Conservation (phyloP, 169 alveolate genomes). For the Plasmodium vinckei region DNA sequence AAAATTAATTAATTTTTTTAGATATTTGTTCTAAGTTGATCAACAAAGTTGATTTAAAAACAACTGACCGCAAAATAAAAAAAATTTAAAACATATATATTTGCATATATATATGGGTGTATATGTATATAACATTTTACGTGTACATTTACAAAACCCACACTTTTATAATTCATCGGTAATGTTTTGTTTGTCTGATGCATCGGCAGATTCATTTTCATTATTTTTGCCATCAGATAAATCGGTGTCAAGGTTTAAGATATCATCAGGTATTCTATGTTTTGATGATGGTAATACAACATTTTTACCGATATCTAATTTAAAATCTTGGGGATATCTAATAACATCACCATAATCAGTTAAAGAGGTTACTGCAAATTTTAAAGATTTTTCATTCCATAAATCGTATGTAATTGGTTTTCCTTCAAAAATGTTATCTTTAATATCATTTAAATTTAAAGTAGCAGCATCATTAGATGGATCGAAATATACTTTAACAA, state of each 20-base stretch:
- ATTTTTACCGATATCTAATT: slow-evolving; percentile 77
- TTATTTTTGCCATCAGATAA: slow-evolving; percentile 20
- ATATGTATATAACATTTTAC: too few relatives aligned
- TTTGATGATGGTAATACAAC: slow-evolving; percentile 39
- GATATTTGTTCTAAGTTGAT: too few relatives aligned
- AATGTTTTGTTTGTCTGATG: slow-evolving; percentile 1
- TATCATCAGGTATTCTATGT: slow-evolving; percentile 12
- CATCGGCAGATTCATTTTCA: background rate
- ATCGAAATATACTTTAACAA: slow-evolving; percentile 80
- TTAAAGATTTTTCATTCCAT: slow-evolving; percentile 83
- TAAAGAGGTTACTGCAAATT: slow-evolving; percentile 80
- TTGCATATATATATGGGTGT: too few relatives aligned
- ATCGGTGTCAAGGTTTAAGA: slow-evolving; percentile 17
- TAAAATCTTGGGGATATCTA: slow-evolving; percentile 83
- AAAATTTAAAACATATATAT: too few relatives aligned
- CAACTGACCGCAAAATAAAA: too few relatives aligned
- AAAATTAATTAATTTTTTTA: too few relatives aligned
- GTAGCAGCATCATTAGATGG: slow-evolving; percentile 78
- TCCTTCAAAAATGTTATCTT: slow-evolving; percentile 77
- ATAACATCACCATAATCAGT: slow-evolving; percentile 85
- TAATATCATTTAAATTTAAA: slow-evolving; percentile 77
- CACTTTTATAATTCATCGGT: slow-evolving; percentile 37
- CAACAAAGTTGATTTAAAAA: too few relatives aligned
- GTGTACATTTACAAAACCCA: background rate
- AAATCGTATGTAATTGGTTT: slow-evolving; percentile 73